Conservation (phyloP, 176 grass and related monocot species). For the Eleusine coracana region DNA sequence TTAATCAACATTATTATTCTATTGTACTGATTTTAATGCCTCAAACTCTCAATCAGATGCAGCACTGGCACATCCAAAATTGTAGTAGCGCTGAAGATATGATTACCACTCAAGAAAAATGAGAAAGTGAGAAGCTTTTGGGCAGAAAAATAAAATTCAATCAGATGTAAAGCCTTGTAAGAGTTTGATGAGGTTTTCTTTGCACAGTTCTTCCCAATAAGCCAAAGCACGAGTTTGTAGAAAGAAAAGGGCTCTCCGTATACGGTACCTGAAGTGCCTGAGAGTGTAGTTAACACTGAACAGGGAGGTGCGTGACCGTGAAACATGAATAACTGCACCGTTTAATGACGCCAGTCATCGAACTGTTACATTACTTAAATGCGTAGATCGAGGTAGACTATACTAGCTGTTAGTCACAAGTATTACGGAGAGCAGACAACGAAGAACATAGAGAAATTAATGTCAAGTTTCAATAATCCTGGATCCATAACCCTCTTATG, state of each 20-base stretch:
- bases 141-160: neutral
- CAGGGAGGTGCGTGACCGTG: neutral
- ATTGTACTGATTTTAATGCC: no score
- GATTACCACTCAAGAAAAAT: neutral
- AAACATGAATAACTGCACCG: neutral
- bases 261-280: neutral
- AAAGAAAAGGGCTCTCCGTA: neutral
- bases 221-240: no score
- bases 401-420: no score
- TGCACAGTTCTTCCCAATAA: no score
- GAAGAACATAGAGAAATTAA: neutral
- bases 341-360: neutral
- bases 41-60: no score
- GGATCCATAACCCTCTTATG: neutral
- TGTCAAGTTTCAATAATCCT: neutral
- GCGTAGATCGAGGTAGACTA: neutral
- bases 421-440: neutral
- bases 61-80: no score
- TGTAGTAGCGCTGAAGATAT: no score
- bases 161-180: no score
- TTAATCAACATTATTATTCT: no score
- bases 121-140: neutral
- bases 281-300: neutral
- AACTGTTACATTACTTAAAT: neutral
- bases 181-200: no score